Evolutionary conservation across 2,329 filamentous ascomycete genomes (phyloP).

Genomic region (Hawksworthiomyces lignivorus): DNA sequence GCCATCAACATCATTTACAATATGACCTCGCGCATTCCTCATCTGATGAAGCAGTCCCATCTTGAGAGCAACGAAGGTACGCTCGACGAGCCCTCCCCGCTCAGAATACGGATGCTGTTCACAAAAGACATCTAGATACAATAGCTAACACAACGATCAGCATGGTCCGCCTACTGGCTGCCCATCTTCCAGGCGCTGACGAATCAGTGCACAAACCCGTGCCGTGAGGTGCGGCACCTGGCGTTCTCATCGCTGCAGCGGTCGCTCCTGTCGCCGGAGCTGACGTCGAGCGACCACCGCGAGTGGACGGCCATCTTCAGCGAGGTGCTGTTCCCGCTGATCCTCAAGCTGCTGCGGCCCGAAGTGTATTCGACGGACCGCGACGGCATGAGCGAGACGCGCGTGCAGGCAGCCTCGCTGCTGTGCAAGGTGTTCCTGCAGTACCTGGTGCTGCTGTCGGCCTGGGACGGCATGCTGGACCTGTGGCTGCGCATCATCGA

Average conservation of each 20-base stretch:
- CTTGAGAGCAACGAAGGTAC: constrained; percentile 76
- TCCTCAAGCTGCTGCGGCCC: constrained; percentile 79
- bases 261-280: constrained; percentile 73
- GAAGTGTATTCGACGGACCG: constrained; percentile 91
- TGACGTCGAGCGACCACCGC: constrained; percentile 74
- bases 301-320: constrained; percentile 95
- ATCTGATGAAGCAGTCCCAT: constrained; percentile 86
- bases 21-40: constrained; percentile 73
- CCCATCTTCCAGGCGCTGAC: constrained; percentile 87
- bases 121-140: too few species aligned
- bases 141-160: constrained; percentile 43
- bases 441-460: constrained; percentile 76
- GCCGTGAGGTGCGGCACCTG: constrained; percentile 82
- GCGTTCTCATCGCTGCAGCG: constrained; percentile 82
- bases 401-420: constrained; percentile 82
- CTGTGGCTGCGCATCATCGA: constrained; percentile 89
- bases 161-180: constrained; percentile 97
- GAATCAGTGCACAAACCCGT: constrained; percentile 87
- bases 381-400: constrained; percentile 88
- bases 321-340: constrained; percentile 87
- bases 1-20: constrained; percentile 76
- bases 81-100: too few species aligned
- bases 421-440: constrained; percentile 94
- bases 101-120: too few species aligned
- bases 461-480: constrained; percentile 83